These are phyloP conservation scores for Hygrocybe coccinea DNA, from an alignment of 768 basidiomycete species.

Conservation along the genomic window DNA sequence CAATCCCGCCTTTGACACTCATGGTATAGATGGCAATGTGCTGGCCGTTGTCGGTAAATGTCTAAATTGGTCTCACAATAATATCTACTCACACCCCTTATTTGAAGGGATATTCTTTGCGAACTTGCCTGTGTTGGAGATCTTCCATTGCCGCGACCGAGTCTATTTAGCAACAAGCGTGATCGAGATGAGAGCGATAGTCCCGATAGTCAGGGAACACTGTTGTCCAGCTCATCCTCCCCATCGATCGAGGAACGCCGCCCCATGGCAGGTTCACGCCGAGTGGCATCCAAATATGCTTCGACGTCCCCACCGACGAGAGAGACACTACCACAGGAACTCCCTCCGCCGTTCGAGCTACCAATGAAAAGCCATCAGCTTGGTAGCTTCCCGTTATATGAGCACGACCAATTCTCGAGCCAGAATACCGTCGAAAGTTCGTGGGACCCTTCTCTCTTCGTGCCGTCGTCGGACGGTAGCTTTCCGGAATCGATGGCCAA, in stretches of 20 bases:
- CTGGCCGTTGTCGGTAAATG: conserved; percentile 39
- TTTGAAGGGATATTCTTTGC: conserved; percentile 15
- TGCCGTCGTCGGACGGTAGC: background rate
- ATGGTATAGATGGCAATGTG: conserved; percentile 36
- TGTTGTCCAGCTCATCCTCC: conserved; percentile 17
- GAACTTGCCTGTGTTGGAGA: conserved; percentile 19
- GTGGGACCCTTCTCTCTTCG: background rate
- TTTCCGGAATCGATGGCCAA: background rate
- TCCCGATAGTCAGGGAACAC: background rate
- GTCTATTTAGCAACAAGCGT: conserved; percentile 38
- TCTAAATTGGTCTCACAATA: conserved; percentile 10
- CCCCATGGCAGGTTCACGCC: conserved; percentile 32
- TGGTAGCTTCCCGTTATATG: background rate
- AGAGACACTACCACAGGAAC: background rate
- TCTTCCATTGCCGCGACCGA: conserved; percentile 15
- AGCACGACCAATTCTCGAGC: background rate
- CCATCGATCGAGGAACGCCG: conserved; percentile 16
- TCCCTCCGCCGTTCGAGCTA: background rate
- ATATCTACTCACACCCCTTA: conserved; percentile 32
- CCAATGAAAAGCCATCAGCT: background rate
- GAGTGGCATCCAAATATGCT: conserved; percentile 22
- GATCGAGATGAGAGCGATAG: conserved; percentile 44
- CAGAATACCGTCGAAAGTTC: too few species aligned
- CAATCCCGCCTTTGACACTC: background rate
- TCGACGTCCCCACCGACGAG: conserved; percentile 4